Evolutionary conservation across 2,329 filamentous ascomycete genomes (phyloP).

Genomic region (Neofusicoccum laricinum): DNA sequence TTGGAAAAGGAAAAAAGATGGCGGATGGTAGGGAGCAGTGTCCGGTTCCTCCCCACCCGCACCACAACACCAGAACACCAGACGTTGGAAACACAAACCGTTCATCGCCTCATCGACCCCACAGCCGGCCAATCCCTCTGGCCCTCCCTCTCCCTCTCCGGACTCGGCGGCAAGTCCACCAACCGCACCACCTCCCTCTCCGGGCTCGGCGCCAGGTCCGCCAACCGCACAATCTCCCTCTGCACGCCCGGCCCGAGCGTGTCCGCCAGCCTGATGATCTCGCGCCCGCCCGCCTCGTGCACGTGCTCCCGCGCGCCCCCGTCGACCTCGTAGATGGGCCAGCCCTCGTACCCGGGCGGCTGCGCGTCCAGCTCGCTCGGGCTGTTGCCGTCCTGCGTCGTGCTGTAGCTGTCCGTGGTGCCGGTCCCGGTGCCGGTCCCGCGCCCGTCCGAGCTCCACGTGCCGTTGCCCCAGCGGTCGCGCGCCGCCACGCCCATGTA

Average conservation of each 20-base stretch:
- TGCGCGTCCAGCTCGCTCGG: not conserved
- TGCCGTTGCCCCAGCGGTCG: not conserved
- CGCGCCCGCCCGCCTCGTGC: constrained; percentile 10
- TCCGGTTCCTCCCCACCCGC: not conserved
- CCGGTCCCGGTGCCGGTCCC: not conserved
- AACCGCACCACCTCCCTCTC: not conserved
- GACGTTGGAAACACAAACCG: too few species aligned
- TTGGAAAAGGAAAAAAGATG: too few species aligned
- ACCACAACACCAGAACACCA: too few species aligned
- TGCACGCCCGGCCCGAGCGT: not conserved
- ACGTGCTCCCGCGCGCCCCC: not conserved
- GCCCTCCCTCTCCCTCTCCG: not conserved
- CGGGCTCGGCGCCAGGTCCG: not conserved
- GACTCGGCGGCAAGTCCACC: constrained; percentile 1
- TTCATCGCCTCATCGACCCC: not conserved
- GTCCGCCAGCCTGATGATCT: not conserved
- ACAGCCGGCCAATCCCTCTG: not conserved
- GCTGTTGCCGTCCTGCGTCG: not conserved
- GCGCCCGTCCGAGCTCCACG: not conserved
- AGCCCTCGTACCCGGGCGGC: not conserved
- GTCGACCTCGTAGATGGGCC: not conserved
- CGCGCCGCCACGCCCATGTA: not conserved
- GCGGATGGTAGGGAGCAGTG: not conserved
- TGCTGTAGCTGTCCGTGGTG: not conserved
- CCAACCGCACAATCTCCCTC: not conserved